Percentiles rank a stretch among this genome's conserved stretches.
phyloP scores from a whole-genome alignment of 139 green algal genomes.

The Spirogloea muscicola region DNA sequence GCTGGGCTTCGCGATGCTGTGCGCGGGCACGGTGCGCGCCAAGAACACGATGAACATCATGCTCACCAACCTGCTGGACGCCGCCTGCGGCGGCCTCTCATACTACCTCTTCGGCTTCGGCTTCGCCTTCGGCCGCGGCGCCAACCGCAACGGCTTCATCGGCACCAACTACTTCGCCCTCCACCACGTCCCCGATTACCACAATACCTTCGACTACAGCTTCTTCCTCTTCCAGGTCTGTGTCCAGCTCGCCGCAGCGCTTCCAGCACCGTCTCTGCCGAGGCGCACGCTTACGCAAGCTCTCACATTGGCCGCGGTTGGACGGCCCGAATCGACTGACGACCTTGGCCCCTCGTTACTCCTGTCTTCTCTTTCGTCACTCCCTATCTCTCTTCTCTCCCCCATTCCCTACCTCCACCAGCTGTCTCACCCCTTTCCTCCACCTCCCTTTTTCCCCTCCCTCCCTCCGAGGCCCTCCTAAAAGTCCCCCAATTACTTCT shows the following conservation, averaged over 20 bases:
- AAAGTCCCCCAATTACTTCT: background rate
- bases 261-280: background rate
- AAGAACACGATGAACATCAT: slow-evolving; percentile 92
- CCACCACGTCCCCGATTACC: slow-evolving; percentile 16
- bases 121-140: slow-evolving; percentile 62
- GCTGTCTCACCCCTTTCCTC: background rate
- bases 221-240: slow-evolving; percentile 38
- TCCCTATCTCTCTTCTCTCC: slow-evolving; percentile 5
- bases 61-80: slow-evolving; percentile 80
- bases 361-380: background rate
- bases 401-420: background rate
- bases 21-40: slow-evolving; percentile 71
- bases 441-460: background rate
- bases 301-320: background rate
- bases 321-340: background rate
- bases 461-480: background rate
- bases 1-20: slow-evolving; percentile 85
- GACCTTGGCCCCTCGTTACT: background rate
- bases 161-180: slow-evolving; percentile 53
- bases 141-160: slow-evolving; percentile 60
- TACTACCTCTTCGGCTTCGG: slow-evolving; percentile 64
- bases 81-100: slow-evolving; percentile 60
- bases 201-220: slow-evolving; percentile 29
- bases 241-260: background rate
- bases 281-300: background rate